These are phyloP conservation scores for Artemisia argyi DNA, from an alignment of 129 eudicot genomes.

Conservation along the genomic window DNA sequence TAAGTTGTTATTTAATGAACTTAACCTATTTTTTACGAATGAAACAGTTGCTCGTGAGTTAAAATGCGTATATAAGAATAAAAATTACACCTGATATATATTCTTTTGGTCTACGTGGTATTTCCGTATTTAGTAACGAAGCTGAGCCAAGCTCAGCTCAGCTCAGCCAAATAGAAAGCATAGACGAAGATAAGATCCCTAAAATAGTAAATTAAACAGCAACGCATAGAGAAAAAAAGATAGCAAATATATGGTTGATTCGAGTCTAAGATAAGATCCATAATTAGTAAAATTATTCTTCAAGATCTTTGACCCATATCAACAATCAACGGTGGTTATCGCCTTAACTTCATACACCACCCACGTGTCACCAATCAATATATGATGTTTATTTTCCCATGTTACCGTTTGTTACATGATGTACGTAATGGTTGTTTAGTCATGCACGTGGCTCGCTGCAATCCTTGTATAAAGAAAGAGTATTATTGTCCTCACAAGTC, in stretches of 20 bases:
- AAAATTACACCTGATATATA: no score
- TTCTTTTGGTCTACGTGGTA: no score
- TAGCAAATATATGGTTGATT: slow-evolving; percentile 21
- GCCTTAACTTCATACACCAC: neutral
- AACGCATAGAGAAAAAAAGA: neutral
- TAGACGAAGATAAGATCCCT: slow-evolving; percentile 24
- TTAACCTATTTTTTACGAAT: no score
- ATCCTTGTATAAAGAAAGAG: slow-evolving; percentile 17
- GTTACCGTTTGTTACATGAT: slow-evolving; percentile 26
- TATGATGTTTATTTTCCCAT: slow-evolving; percentile 2
- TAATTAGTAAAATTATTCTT: slow-evolving; percentile 6
- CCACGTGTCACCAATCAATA: slow-evolving; percentile 28
- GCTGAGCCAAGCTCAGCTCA: neutral
- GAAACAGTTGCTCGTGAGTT: no score
- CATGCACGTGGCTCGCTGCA: slow-evolving; percentile 24
- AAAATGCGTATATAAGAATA: no score
- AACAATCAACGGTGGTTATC: slow-evolving; percentile 22
- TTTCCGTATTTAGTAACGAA: neutral
- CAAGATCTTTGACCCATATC: slow-evolving; percentile 28
- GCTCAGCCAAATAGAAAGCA: slow-evolving; percentile 16
- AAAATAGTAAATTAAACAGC: neutral
- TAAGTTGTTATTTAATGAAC: no score
- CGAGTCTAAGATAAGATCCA: slow-evolving; percentile 17
- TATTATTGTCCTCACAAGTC: neutral
- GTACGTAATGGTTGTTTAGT: neutral